Base-by-base conservation (phyloP, 352 stramenopile genomes). In the Globisporangium recalcitrans region DNA sequence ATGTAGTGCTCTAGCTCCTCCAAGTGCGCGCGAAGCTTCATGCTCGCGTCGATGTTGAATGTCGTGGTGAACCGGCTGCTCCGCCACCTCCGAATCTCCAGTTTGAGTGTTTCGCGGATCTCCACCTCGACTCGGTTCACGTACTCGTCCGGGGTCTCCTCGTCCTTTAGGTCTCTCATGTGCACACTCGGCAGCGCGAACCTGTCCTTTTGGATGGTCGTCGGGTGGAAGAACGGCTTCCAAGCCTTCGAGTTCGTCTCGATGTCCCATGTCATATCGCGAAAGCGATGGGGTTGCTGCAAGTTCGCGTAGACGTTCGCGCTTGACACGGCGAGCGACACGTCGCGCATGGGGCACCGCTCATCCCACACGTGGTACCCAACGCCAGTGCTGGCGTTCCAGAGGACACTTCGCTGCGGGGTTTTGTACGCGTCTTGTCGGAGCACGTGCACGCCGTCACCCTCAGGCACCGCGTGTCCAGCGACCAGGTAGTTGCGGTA, bases 241-340 rank as follows among this genome's bases (percentile, higher is more conserved):
- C 92, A 98, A 21, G 73, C 78, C 53, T 86, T 92, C 4, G 56
- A 0, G 65, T 97, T 92, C 36, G 58, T 69, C 31, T 86, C 80
- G 34, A 98, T 66, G 54, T 96, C 72, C 77, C 93, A 97, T n/a
- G 78, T 76, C 44, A 97, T 64, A 6, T 91, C 66, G 32, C 71
- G 75, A 22, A 82, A 72, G 3, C 57, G 73, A 16, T 68, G 68
- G 0, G 77, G 48, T 24, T 70, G 70, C 46, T 97, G 82, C 3
- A 97, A 57, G 61, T 98, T 98, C 27, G 86, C 91, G 54, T 87
- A 98, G 7, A 98, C 68, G 58, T 98, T 98, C 51, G 91, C 75
- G 46, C 67, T 81, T n/a, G 80, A 95, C 0, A 95, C 78, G n/a
- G 97, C 76, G 48, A 94, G 80, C 22, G 77, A 86, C 7, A 98